Evolutionary conservation across 2,329 filamentous ascomycete genomes (phyloP), one percentile per base, ranked within the genome.

Genomic region (Fusarium chaquense): DNA sequence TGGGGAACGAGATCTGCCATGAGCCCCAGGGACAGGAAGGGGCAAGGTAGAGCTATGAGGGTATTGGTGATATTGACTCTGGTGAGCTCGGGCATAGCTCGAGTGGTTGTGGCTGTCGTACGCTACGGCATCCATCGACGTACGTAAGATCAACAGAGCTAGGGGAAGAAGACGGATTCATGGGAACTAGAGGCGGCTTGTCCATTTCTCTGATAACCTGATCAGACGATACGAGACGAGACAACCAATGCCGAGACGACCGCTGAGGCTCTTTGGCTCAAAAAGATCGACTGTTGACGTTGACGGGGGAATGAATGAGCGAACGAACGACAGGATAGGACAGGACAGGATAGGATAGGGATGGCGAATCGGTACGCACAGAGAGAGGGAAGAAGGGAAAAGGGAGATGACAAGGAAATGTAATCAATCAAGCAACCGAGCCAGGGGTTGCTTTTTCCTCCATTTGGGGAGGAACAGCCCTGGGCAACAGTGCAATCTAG

Each of bases 41-140:
- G 68, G 64, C 56, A 53, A 62, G 60, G 64, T 49, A 35, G 49
- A 51, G 32, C 38, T 32, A 55, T 51, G 63, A 60, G 38, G 32
- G 41, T 58, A 40, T 33, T 41, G 54, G 44, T 45, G 63, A 70
- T 53, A 36, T 12, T 38, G 40, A 38, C 26, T 64, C 32, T 68
- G 67, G 44, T 60, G 55, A 36, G 36, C 50, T 64, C 56, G 58
- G 28, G 50, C 46, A 33, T 47, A 55, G 63, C 54, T 68, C 45
- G 53, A 70, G 63, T 62, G 58, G 63, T 56, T 63, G 60, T 59
- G 41, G 45, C 53, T 56, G 60, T 68, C 67, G 51, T 52, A 58
- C 67, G 69, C 67, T 52, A 52, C 67, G 16, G 67, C 67, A 57
- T 71, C 67, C 67, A 70, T 70, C 52, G 63, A 68, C 58, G 43